Percentiles rank a stretch among this genome's conserved stretches.
phyloP scores from a whole-genome alignment of 164 flowering plant genomes.

The Vitis rupestris region DNA sequence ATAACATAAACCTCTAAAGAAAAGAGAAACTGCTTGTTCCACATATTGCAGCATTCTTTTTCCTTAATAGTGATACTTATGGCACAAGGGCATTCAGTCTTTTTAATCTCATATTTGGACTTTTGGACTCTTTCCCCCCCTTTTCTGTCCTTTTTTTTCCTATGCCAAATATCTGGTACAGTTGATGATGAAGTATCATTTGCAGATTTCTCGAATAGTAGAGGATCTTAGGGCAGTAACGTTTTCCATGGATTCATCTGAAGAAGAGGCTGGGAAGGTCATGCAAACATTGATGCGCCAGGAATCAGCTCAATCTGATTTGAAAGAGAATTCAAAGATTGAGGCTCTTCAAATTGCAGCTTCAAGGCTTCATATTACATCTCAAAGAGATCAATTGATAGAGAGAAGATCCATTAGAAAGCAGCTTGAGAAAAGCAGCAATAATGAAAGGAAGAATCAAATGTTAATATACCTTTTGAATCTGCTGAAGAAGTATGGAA shows the following conservation, averaged over 20 bases:
- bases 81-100: no score
- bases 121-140: background rate
- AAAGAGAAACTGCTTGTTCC: no score
- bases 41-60: no score
- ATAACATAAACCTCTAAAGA: no score
- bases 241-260: slow-evolving; percentile 55
- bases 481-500: slow-evolving; percentile 59
- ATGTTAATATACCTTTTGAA: slow-evolving; percentile 47
- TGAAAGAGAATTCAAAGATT: slow-evolving; percentile 35
- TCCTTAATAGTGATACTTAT: no score
- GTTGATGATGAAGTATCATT: slow-evolving; percentile 6
- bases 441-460: slow-evolving; percentile 45
- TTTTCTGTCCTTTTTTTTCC: background rate
- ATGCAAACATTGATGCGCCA: slow-evolving; percentile 44
- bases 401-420: slow-evolving; percentile 74
- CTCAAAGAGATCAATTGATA: slow-evolving; percentile 52
- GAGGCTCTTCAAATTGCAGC: slow-evolving; percentile 58
- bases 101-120: no score
- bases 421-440: slow-evolving; percentile 41
- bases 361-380: slow-evolving; percentile 45
- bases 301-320: slow-evolving; percentile 31
- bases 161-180: background rate
- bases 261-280: slow-evolving; percentile 72
- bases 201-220: slow-evolving; percentile 67
- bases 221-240: slow-evolving; percentile 49